Evolutionary conservation across 169 alveolate species (phyloP), one percentile per base, ranked within the genome.

Genomic region (Cyclospora cayetanensis): DNA sequence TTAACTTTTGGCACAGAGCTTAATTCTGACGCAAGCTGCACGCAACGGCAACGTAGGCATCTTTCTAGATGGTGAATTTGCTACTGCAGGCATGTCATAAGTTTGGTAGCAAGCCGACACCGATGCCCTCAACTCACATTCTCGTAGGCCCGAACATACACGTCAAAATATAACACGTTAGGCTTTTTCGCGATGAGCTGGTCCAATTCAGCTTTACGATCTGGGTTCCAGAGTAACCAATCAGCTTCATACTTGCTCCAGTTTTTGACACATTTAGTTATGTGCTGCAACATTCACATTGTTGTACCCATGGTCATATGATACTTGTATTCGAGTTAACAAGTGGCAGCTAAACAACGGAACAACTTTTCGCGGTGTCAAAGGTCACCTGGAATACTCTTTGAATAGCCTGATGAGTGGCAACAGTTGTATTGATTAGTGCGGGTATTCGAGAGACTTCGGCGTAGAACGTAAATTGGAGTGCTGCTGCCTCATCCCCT

Each of bases 231-330:
- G 83, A 94, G 80, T 39, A 91, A 90, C 95, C 95, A 94, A 22
- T 90, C 94, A 35, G 90, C 94, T 60, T 94, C 96, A 77, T 94
- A 94, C 50, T 94, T 90, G 82, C 94, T 93, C 95, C 95, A 94
- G 92, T 88, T 90, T 53, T 93, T 91, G 77, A 93, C 80, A 74
- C 88, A 94, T 66, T 92, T 91, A 68, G 91, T 89, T 72, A 90
- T 88, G 85, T 55, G 87, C 94, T 90, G 93, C 70, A 27, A 63
- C 76, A 39, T 22, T 37, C 22, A 34, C 52, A 29, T 35, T 63
- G 85, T 22, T 4, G 18, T 12, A 22, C 29, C 25, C 46, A 31
- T 1, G 39, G 22, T 20, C 74, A 68, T 15, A 12, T 18, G n/a
- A 27, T 18, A 68, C 12, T 20, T 22, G 20, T 34, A 22, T 41